Percentiles rank a stretch among this genome's conserved stretches.
phyloP scores from a whole-genome alignment of 352 stramenopile species.

The Phytophthora nicotianae region DNA sequence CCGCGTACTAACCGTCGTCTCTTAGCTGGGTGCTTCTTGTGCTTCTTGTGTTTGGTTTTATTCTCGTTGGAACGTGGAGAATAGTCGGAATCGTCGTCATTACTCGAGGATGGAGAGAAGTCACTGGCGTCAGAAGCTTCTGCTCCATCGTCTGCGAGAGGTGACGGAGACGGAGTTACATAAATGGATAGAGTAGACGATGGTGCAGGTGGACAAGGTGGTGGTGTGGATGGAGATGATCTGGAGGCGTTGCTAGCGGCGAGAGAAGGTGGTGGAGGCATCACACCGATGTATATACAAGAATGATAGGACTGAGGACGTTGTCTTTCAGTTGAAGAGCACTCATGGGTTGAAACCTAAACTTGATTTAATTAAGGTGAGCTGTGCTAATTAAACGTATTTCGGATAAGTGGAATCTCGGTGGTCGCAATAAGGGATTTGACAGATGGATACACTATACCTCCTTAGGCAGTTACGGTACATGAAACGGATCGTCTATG shows the following conservation, averaged over 20 bases:
- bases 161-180: conserved; percentile 19
- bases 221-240: background rate
- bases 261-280: conserved; percentile 15
- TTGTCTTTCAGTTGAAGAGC: conserved; percentile 3
- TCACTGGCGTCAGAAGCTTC: conserved; percentile 20
- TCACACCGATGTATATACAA: background rate
- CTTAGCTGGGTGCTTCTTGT: conserved; percentile 17
- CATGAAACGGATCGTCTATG: too few relatives aligned
- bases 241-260: background rate
- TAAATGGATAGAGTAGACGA: conserved; percentile 11
- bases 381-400: background rate
- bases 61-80: conserved; percentile 11
- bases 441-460: conserved; percentile 1
- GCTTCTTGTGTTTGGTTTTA: conserved; percentile 12
- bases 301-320: background rate
- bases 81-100: conserved; percentile 47
- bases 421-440: background rate
- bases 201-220: conserved; percentile 10
- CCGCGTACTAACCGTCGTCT: conserved; percentile 26
- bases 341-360: background rate
- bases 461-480: too few relatives aligned
- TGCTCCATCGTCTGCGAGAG: background rate
- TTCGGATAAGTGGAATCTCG: background rate
- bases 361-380: background rate
- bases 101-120: conserved; percentile 22